Conservation (phyloP, 164 flowering plant species). For the Berberis vulgaris region DNA sequence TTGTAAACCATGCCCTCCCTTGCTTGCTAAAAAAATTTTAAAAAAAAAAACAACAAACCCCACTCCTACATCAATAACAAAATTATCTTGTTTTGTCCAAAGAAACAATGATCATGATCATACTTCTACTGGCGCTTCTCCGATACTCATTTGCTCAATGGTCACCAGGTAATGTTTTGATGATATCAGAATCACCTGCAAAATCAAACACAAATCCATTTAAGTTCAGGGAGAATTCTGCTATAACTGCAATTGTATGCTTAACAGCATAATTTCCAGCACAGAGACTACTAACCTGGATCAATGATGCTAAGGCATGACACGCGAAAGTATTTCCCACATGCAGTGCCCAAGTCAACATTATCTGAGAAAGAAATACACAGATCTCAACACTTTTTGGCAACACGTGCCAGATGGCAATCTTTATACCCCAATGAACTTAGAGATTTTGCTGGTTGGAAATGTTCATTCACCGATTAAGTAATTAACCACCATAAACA, state of each 20-base stretch:
- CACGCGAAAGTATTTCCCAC: constrained; percentile 14
- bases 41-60: too few relatives aligned
- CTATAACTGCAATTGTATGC: neutral
- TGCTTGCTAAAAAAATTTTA: too few relatives aligned
- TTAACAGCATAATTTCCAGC: neutral
- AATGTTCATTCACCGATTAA: too few relatives aligned
- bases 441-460: too few relatives aligned
- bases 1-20: too few relatives aligned
- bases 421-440: neutral
- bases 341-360: constrained; percentile 25
- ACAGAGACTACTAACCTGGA: constrained; percentile 14
- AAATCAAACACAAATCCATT: neutral
- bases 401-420: neutral
- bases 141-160: constrained; percentile 15
- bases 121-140: constrained; percentile 33
- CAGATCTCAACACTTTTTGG: neutral
- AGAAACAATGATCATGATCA: too few relatives aligned
- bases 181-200: constrained; percentile 22
- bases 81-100: too few relatives aligned
- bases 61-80: too few relatives aligned
- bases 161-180: constrained; percentile 18
- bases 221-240: too few relatives aligned
- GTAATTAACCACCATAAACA: neutral
- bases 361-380: constrained; percentile 9
- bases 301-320: constrained; percentile 25